Evolutionary conservation across 306 rosid species (phyloP).

Genomic region (Boehmeria nivea): DNA sequence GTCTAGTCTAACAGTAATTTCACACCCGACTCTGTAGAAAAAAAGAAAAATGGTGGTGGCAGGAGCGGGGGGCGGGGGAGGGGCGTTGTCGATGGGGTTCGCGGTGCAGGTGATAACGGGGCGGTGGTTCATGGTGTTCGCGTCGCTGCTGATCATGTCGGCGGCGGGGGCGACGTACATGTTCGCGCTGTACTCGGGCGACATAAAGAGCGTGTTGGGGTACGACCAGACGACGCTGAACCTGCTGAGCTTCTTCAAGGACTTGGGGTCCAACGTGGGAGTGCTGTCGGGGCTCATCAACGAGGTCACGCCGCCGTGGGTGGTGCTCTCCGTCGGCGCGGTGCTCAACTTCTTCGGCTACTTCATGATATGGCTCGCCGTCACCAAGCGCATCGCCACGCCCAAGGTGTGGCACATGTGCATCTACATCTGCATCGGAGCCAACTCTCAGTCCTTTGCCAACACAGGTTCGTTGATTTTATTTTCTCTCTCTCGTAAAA

Average conservation of each 20-base stretch:
- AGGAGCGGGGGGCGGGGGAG: slow-evolving; percentile 10
- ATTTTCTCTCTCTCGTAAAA: too few species aligned
- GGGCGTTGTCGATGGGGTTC: slow-evolving; percentile 28
- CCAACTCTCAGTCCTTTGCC: slow-evolving; percentile 51
- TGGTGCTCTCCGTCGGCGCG: slow-evolving; percentile 40
- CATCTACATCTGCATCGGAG: slow-evolving; percentile 41
- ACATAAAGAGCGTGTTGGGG: slow-evolving; percentile 44
- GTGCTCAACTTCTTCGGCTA: slow-evolving; percentile 48
- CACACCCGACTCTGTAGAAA: not conserved
- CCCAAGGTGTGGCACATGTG: slow-evolving; percentile 54
- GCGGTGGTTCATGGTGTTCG: slow-evolving; percentile 75
- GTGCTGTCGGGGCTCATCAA: slow-evolving; percentile 64
- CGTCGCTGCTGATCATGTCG: slow-evolving; percentile 67
- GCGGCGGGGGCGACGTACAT: slow-evolving; percentile 78
- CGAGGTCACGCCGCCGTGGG: slow-evolving; percentile 78
- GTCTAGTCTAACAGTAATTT: too few species aligned
- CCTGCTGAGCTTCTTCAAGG: slow-evolving; percentile 80
- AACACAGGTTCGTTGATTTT: slow-evolving; percentile 44
- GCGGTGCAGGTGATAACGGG: slow-evolving; percentile 44
- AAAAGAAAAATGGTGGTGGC: slow-evolving; percentile 19
- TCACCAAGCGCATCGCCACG: slow-evolving; percentile 27
- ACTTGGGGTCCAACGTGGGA: slow-evolving; percentile 70
- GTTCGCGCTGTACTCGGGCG: slow-evolving; percentile 67
- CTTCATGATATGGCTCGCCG: slow-evolving; percentile 54
- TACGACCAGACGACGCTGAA: slow-evolving; percentile 85